These are phyloP conservation scores for Talaromyces funiculosus DNA, from an alignment of 2,329 filamentous ascomycete genomes.

Conservation along the genomic window DNA sequence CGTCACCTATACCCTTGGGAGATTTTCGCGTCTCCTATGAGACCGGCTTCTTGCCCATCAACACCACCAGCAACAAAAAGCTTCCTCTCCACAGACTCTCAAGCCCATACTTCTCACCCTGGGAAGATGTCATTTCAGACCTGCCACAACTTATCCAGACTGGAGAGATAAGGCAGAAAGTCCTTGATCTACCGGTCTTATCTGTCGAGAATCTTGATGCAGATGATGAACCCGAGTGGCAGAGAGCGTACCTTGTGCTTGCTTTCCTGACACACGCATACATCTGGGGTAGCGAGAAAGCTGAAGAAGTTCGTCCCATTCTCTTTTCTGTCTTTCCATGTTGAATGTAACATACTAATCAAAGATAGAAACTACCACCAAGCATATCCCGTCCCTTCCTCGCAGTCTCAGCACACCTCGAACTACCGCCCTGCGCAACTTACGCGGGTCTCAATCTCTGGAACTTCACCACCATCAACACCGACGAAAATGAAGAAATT, in stretches of 20 bases:
- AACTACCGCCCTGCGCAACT: conserved; percentile 39
- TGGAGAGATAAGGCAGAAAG: conserved; percentile 65
- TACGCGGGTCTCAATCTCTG: conserved; percentile 38
- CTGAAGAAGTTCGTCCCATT: conserved; percentile 59
- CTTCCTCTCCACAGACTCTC: conserved; percentile 68
- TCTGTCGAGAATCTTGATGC: conserved; percentile 66
- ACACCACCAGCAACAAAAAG: conserved; percentile 22
- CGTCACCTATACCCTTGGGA: conserved; percentile 43
- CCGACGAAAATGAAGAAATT: neutral
- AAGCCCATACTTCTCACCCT: conserved; percentile 82
- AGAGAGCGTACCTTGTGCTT: conserved; percentile 70
- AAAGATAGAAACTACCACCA: conserved; percentile 30
- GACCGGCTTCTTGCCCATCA: conserved; percentile 78
- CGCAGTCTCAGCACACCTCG: conserved; percentile 31
- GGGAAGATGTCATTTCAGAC: conserved; percentile 54
- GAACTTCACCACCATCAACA: conserved; percentile 28
- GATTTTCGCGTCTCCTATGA: conserved; percentile 57
- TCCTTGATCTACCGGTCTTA: conserved; percentile 72
- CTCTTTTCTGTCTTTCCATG: neutral
- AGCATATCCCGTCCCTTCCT: conserved; percentile 33
- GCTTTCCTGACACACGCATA: conserved; percentile 74
- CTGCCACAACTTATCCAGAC: conserved; percentile 52
- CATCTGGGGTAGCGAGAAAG: conserved; percentile 72
- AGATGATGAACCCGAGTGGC: conserved; percentile 72
- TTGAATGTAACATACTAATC: neutral